A percentile compares a stretch with the other conserved stretches of the same genome.
These are phyloP conservation scores for Starmerella apicola DNA, from an alignment of 805 yeast species.

Conservation along the genomic window DNA sequence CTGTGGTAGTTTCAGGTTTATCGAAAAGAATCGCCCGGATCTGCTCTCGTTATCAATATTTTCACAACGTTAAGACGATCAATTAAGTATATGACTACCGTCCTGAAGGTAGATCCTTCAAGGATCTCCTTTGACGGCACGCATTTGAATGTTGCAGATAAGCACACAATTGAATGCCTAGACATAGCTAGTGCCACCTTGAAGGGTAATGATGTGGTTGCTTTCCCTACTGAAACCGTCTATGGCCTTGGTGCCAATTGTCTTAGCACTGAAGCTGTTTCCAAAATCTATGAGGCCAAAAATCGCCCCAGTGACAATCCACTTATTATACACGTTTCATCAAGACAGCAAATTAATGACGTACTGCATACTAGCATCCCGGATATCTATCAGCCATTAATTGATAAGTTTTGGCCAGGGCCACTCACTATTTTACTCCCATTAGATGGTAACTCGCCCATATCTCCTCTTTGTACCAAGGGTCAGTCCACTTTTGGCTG, in stretches of 20 bases:
- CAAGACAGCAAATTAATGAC: constrained; percentile 55
- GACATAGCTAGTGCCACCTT: constrained; percentile 48
- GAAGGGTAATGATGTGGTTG: constrained; percentile 51
- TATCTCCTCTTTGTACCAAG: constrained; percentile 72
- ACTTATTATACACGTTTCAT: constrained; percentile 76
- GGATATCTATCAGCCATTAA: constrained; percentile 46
- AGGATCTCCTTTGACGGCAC: constrained; percentile 38
- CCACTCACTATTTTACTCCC: constrained; percentile 84
- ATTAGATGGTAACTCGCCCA: constrained; percentile 25
- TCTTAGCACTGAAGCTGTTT: constrained; percentile 56
- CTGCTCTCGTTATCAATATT: background rate
- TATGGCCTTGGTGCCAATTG: constrained; percentile 92
- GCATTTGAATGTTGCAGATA: constrained; percentile 22
- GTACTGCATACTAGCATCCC: constrained; percentile 55
- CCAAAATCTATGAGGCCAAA: constrained; percentile 71
- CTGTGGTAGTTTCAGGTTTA: no score
- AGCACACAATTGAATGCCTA: constrained; percentile 40
- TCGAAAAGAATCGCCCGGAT: background rate
- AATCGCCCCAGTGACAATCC: constrained; percentile 95
- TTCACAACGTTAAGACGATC: background rate
- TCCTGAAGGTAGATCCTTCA: constrained; percentile 44
- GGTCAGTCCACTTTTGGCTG: constrained; percentile 86
- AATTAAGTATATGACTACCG: constrained; percentile 26
- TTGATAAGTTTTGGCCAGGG: constrained; percentile 85
- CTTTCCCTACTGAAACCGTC: constrained; percentile 95